Base-by-base conservation (phyloP, 2,329 filamentous ascomycete genomes). In the Fusarium sp. region DNA sequence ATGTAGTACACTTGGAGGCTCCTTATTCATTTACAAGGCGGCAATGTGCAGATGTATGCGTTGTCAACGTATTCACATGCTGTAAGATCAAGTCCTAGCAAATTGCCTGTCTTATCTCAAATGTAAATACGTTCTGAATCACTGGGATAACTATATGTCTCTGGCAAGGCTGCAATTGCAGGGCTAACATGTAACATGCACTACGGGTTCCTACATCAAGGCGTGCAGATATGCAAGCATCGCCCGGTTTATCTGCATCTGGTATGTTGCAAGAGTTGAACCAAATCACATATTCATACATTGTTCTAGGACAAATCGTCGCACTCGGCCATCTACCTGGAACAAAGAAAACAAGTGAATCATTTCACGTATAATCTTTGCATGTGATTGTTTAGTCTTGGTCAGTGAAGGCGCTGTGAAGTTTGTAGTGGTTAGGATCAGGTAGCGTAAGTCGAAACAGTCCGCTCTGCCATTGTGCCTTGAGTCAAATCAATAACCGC, bases 1-100 rank as follows among this genome's bases (percentile, higher is more conserved):
- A 14, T 20, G 31, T 18, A 24, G 40, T 26, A 33, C 40, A 31
- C 17, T 28, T 45, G 6, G 36, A 14, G 15, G 31, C 22, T 39
- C 43, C 20, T 13, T 33, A 20, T 56, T 40, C n/a, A 40, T 28
- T 26, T 8, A 26, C 26, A 13, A 24, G 57, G 42, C 62, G 62
- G 49, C 26, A 28, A 54, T 58, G 44, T 63, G 66, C 66, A 67
- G 38, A 8, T 57, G n/a, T 17, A 48, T 58, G 43, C 42, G 44
- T 24, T 50, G 52, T 59, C 66, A 55, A 33, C 42, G 46, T 48
- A 45, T 55, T 20, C 28, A 38, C 36, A 6, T 8, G 31, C 20
- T 39, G 18, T 28, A 10, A 26, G 14, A 42, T 34, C 9, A 33
- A 28, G 28, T 14, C 39, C 20, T 13, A 20, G n/a, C 10, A 40